These are phyloP conservation scores for Mucor sp. DNA, from an alignment of 371 early-diverging fungal genomes.

Conservation along the genomic window DNA sequence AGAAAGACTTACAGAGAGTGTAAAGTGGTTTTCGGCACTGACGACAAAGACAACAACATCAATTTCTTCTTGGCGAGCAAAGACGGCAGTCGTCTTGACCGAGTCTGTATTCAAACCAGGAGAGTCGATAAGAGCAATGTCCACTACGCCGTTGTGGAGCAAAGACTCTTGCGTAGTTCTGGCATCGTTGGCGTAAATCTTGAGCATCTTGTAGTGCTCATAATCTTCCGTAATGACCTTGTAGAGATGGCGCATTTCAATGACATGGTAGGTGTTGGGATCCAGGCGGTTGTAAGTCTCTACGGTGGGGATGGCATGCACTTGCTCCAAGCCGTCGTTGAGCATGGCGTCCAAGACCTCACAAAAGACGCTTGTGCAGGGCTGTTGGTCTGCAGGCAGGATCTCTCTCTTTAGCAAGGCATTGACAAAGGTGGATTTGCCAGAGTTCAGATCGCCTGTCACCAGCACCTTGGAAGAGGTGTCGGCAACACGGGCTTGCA, in stretches of 20 bases:
- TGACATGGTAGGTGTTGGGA: conserved; percentile 67
- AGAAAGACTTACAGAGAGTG: conserved; percentile 74
- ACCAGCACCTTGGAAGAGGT: conserved; percentile 92
- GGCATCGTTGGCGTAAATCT: conserved; percentile 83
- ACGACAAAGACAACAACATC: conserved; percentile 99
- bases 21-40: conserved; percentile 98
- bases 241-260: conserved; percentile 65
- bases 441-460: conserved; percentile 97
- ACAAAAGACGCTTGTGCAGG: conserved; percentile 93
- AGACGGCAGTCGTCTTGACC: conserved; percentile 93
- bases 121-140: conserved; percentile 95
- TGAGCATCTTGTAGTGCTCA: conserved; percentile 81
- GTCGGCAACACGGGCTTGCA: conserved; percentile 87
- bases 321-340: conserved; percentile 85
- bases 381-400: conserved; percentile 95
- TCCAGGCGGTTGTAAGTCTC: conserved; percentile 69
- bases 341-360: conserved; percentile 91
- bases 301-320: conserved; percentile 85
- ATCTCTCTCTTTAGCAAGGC: conserved; percentile 89
- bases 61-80: conserved; percentile 97
- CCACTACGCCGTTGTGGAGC: conserved; percentile 93
- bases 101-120: conserved; percentile 98
- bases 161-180: conserved; percentile 69
- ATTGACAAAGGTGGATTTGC: conserved; percentile 97
- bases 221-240: conserved; percentile 63